Conservation (phyloP, 2,329 filamentous ascomycete genomes). For the Botryotinia globosa region DNA sequence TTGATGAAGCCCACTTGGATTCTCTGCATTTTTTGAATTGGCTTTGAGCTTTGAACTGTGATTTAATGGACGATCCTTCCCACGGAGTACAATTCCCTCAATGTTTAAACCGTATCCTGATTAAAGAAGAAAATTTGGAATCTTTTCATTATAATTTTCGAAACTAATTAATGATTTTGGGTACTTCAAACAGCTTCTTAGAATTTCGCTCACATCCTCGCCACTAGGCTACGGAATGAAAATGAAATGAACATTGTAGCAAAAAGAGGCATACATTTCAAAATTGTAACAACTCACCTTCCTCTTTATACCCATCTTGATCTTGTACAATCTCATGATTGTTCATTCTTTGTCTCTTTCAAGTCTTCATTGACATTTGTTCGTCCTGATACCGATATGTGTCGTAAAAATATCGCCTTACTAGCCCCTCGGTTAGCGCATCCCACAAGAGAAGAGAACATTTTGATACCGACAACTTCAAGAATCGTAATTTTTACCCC, state of each 20-base stretch:
- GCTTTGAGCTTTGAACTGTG: not conserved
- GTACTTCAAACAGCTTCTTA: not conserved
- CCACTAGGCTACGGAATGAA: not conserved
- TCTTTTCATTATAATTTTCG: not conserved
- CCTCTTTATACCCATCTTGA: not conserved
- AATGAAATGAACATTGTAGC: not conserved
- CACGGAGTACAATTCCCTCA: not conserved
- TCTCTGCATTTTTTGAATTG: not conserved
- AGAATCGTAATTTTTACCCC: constrained; percentile 21
- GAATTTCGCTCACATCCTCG: not conserved
- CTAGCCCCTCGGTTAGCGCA: constrained; percentile 22
- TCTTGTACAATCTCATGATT: not conserved
- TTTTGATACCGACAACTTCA: constrained; percentile 21
- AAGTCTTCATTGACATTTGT: not conserved
- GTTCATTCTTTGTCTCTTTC: constrained; percentile 2
- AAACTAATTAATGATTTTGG: not conserved
- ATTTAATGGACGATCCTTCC: not conserved
- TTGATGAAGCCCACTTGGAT: not conserved
- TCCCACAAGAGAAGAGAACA: constrained; percentile 22
- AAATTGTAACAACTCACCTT: not conserved
- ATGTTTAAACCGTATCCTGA: not conserved
- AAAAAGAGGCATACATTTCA: not conserved
- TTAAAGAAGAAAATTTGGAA: not conserved
- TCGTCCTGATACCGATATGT: not conserved
- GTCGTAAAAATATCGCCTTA: constrained; percentile 15